Evolutionary conservation across 1,139 yeast species (phyloP).

Genomic region (Geotrichum reessii): DNA sequence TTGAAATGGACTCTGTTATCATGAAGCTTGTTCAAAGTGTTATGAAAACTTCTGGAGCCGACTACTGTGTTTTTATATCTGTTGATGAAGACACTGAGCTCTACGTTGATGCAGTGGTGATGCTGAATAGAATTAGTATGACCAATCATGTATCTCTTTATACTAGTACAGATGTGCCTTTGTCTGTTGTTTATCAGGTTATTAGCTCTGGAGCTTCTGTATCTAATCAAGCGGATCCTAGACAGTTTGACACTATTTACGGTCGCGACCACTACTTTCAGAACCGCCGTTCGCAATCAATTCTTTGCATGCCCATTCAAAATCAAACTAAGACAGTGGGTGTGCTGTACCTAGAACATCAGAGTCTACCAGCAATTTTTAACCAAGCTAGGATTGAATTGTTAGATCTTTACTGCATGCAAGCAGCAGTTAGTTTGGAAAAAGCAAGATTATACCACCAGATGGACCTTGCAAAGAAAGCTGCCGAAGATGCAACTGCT

Average conservation of each 20-base stretch:
- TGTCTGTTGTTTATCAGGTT: conserved; percentile 40
- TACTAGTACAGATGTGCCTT: conserved; percentile 46
- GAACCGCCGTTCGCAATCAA: conserved; percentile 37
- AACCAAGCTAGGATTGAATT: conserved; percentile 40
- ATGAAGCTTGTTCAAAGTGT: conserved; percentile 42
- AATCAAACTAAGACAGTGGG: conserved; percentile 45
- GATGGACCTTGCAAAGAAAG: conserved; percentile 49
- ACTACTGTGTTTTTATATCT: conserved; percentile 44
- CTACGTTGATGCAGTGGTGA: conserved; percentile 43
- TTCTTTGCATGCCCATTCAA: conserved; percentile 47
- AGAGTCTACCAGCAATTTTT: conserved; percentile 31
- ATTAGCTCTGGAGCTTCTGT: conserved; percentile 41
- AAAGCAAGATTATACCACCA: conserved; percentile 47
- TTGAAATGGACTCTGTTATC: conserved; percentile 40
- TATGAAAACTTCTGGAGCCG: conserved; percentile 42
- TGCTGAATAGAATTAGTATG: conserved; percentile 39
- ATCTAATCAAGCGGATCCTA: conserved; percentile 38
- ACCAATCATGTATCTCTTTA: conserved; percentile 41
- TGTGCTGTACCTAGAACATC: conserved; percentile 46
- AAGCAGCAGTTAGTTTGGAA: conserved; percentile 51
- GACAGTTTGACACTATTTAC: conserved; percentile 38
- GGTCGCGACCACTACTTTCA: conserved; percentile 43
- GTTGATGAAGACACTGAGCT: conserved; percentile 37
- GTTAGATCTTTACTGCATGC: conserved; percentile 46
- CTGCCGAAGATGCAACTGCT: conserved; percentile 57